Percentiles rank a stretch among this genome's conserved stretches.
phyloP scores from a whole-genome alignment of 257 asterid species.

The Forsythia viridissima region DNA sequence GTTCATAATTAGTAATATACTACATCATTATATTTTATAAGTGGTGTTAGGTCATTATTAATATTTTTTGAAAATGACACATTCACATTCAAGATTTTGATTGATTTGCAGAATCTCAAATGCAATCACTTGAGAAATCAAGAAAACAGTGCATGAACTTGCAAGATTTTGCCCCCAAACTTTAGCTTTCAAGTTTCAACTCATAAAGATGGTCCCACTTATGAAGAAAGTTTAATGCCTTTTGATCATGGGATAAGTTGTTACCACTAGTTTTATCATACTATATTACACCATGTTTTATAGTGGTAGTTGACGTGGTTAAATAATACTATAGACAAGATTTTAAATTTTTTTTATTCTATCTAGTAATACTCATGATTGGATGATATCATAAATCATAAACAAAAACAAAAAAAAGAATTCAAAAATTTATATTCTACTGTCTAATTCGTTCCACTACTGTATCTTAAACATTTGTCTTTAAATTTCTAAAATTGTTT shows the following conservation, averaged over 20 bases:
- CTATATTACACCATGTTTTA: background rate
- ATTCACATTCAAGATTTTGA: conserved; percentile 14
- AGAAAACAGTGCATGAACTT: conserved; percentile 34
- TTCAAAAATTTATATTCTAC: too few species aligned
- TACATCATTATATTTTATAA: background rate
- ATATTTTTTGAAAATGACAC: conserved; percentile 35
- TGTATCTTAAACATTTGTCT: too few species aligned
- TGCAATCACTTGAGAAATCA: conserved; percentile 20
- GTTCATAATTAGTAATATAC: background rate
- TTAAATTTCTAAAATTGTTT: too few species aligned
- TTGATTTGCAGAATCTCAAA: conserved; percentile 16
- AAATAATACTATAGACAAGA: too few species aligned
- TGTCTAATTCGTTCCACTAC: too few species aligned
- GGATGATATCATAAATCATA: too few species aligned
- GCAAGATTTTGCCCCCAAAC: conserved; percentile 22
- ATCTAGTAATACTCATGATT: too few species aligned
- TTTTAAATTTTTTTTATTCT: too few species aligned
- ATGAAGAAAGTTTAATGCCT: conserved; percentile 15
- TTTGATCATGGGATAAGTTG: background rate
- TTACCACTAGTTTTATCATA: conserved; percentile 25
- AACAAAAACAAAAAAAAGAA: too few species aligned
- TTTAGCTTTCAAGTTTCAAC: conserved; percentile 20
- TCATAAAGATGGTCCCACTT: conserved; percentile 26
- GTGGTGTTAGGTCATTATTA: conserved; percentile 27
- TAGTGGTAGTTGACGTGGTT: background rate